Evolutionary conservation across 2,329 filamentous ascomycete species (phyloP), one percentile per base, ranked within the genome.

Genomic region (Aspergillus hortae): DNA sequence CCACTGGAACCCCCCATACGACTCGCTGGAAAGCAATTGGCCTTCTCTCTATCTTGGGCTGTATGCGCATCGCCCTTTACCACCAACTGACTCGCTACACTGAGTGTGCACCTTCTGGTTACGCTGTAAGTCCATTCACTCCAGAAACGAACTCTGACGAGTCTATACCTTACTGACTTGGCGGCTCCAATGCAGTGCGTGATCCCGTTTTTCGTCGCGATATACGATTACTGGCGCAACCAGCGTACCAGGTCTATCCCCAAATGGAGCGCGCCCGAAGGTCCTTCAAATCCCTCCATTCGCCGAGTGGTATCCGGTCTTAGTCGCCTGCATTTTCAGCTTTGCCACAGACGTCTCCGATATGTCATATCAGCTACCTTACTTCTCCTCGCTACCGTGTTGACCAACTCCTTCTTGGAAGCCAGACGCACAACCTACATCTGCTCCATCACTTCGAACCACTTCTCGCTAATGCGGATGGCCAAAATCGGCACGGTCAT

Each of bases 391-490:
- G 72, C 74, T 6, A 72, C 73, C 5, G 61, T 73, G 38, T 49
- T 74, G 30, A 66, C 68, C 5, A 58, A 69, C 12, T 63, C 64
- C 1, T 64, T 75, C 14, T 62, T 68, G 6, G 54, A 61, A 36
- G 70, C 66, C 42, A 71, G 67, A 14, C 59, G 64, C 38, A 78
- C 77, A 14, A 79, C 77, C 3, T 77, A 77, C 52, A 77, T 81
- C 19, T 82, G 79, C 58, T 72, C 77, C 2, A 62, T 71, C 10
- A 60, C 67, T 1, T 66, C 70, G 27, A 57, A 64, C 15, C 66
- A 71, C 35, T 60, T 62, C 27, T 56, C 62, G 46, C 59, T 62
- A 9, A 59, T 77, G 6, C 72, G 69, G 6, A 55, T 61, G 3
- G 55, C 77, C 45, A 73, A 74, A 55, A 49, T 70, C 27, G 30